Evolutionary conservation across 2,329 filamentous ascomycete genomes (phyloP), one percentile per base, ranked within the genome.

Genomic region (Herpotrichia juniperi): DNA sequence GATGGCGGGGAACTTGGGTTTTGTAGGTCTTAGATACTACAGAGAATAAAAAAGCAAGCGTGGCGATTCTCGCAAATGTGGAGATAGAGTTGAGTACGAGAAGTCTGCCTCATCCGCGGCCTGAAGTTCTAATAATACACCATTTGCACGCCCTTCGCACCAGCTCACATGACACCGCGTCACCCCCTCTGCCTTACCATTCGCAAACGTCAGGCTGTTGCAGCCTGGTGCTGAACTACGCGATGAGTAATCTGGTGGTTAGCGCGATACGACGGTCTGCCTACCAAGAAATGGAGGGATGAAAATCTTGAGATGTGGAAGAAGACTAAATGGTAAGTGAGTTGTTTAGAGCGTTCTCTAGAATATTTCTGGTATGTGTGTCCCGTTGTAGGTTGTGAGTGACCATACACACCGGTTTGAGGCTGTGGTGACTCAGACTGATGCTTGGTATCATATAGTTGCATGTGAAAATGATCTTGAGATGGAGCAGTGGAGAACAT

Each of bases 121-220:
- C 26, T 16, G 25, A 51, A 51, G 51, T 48, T 35, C 48, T 46
- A 34, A 34, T 49, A 50, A 54, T 52, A 46, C 31, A 46, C 42
- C 14, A 30, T 47, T 51, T 31, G 16, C 25, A 40, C 46, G 22
- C 35, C 39, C 55, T 42, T 26, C 14, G 49, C 58, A 54, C 54
- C 49, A 42, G 45, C 22, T 51, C 64, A 65, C 60, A 60, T 65
- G 62, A 63, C 51, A 61, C 57, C 62, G 61, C 55, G 62, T 65
- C 58, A 58, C 46, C 34, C 14, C 17, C 28, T 19, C 10, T 46
- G 25, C 44, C 50, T 37, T 37, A 37, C 10, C 16, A 11, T 55
- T 51, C 44, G 48, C 17, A 42, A 25, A 47, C 37, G 52, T 34
- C 14, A 46, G 31, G 49, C 26, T 30, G 45, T 53, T 21, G 53